Conservation (phyloP, 768 basidiomycete species). For the Trametes cinnabarina region DNA sequence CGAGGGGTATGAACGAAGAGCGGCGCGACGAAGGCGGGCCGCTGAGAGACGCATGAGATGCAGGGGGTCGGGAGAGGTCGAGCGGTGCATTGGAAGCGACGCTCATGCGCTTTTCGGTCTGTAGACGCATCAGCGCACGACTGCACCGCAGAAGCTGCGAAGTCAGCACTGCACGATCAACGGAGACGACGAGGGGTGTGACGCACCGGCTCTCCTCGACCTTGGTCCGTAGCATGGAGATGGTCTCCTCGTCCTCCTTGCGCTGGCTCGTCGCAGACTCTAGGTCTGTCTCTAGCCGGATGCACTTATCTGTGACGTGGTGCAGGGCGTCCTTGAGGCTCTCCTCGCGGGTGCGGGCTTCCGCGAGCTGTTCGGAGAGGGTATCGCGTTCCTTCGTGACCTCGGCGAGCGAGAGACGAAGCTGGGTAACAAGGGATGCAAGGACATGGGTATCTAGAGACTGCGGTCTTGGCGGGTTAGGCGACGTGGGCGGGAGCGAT, state of each 20-base stretch:
- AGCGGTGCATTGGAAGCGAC: slow-evolving; percentile 44
- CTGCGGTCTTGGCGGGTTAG: slow-evolving; percentile 38
- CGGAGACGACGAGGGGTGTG: not conserved
- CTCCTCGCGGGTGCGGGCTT: slow-evolving; percentile 53
- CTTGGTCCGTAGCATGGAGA: slow-evolving; percentile 71
- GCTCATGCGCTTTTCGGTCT: slow-evolving; percentile 73
- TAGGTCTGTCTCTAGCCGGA: slow-evolving; percentile 55
- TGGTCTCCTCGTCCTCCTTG: slow-evolving; percentile 76
- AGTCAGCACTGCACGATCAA: not conserved
- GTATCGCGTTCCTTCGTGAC: slow-evolving; percentile 73
- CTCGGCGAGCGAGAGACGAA: slow-evolving; percentile 62
- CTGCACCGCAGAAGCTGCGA: slow-evolving; percentile 35
- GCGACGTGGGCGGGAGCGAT: slow-evolving; percentile 47
- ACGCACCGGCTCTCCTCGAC: slow-evolving; percentile 83
- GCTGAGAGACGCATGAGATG: slow-evolving; percentile 32
- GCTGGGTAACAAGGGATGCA: slow-evolving; percentile 70
- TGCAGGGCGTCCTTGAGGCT: slow-evolving; percentile 62
- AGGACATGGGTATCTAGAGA: slow-evolving; percentile 75
- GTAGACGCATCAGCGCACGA: slow-evolving; percentile 83
- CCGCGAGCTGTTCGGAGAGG: slow-evolving; percentile 50
- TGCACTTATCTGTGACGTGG: slow-evolving; percentile 65
- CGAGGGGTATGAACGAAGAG: slow-evolving; percentile 73
- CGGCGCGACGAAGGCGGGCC: slow-evolving; percentile 61
- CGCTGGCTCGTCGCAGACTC: slow-evolving; percentile 39
- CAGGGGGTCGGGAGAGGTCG: slow-evolving; percentile 52